phyloP scores from a whole-genome alignment of 768 basidiomycete species.

The Mycena albidolilacea region DNA sequence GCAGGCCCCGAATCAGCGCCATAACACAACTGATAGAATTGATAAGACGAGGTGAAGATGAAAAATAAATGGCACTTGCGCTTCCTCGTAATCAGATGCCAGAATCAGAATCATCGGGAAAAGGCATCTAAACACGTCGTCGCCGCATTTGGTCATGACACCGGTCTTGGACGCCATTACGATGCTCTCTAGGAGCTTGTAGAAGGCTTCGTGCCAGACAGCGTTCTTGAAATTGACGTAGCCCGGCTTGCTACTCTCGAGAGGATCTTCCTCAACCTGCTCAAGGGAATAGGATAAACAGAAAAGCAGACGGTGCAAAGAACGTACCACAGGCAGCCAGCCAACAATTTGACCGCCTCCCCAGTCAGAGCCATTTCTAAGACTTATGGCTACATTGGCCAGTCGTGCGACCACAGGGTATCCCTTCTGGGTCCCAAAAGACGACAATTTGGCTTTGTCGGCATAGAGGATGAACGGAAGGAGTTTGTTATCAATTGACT shows the following conservation, averaged over 20 bases:
- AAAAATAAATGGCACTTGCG: conserved; percentile 46
- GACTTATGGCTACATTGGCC: conserved; percentile 49
- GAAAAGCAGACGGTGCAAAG: neutral
- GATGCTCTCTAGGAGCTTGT: conserved; percentile 40
- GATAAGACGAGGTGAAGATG: conserved; percentile 14
- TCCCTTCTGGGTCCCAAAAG: conserved; percentile 55
- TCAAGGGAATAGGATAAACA: neutral
- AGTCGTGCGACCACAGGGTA: conserved; percentile 54
- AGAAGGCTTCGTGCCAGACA: conserved; percentile 48
- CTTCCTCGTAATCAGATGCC: conserved; percentile 62
- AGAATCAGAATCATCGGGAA: conserved; percentile 57
- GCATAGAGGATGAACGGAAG: conserved; percentile 56
- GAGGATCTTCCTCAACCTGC: conserved; percentile 34
- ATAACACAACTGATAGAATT: conserved; percentile 52
- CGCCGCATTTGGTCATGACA: conserved; percentile 41
- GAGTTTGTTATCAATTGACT: conserved; percentile 35
- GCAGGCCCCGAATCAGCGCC: conserved; percentile 51
- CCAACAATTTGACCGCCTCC: conserved; percentile 56
- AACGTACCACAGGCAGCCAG: conserved; percentile 55
- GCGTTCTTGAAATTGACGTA: conserved; percentile 44
- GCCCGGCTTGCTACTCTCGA: conserved; percentile 41
- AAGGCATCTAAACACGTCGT: conserved; percentile 45
- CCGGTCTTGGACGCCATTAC: conserved; percentile 33
- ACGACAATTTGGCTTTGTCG: conserved; percentile 56
- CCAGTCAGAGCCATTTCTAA: conserved; percentile 51